Percentiles rank a stretch among this genome's conserved stretches.
Evolutionary conservation across 495 filamentous ascomycete genomes (phyloP).

Genomic region (Podospora comata): DNA sequence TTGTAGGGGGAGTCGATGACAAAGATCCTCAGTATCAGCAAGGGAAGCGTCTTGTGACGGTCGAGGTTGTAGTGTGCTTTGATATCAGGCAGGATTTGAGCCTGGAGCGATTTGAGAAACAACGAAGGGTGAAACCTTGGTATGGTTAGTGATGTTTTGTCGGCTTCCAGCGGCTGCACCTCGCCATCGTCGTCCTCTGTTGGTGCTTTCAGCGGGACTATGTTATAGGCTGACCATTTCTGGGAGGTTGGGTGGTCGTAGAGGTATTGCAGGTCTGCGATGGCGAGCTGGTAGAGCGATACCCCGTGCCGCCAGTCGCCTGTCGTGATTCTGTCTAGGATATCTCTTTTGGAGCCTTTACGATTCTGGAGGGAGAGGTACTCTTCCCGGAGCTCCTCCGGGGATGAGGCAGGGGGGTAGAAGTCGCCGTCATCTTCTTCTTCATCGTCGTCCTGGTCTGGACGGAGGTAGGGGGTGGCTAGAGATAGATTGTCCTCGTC

Average conservation of each 20-base stretch:
- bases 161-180: slow-evolving; percentile 22
- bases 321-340: slow-evolving; percentile 71
- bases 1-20: slow-evolving; percentile 71
- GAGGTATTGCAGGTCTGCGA: slow-evolving; percentile 74
- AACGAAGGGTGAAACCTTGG: slow-evolving; percentile 73
- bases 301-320: slow-evolving; percentile 81
- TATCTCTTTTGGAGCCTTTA: slow-evolving; percentile 69
- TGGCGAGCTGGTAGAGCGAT: slow-evolving; percentile 72
- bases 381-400: slow-evolving; percentile 59
- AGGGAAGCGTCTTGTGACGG: slow-evolving; percentile 57
- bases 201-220: slow-evolving; percentile 43
- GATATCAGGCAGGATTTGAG: slow-evolving; percentile 66
- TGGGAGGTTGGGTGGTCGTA: slow-evolving; percentile 68
- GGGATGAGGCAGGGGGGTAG: slow-evolving; percentile 59
- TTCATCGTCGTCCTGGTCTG: slow-evolving; percentile 38
- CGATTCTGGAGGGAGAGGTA: slow-evolving; percentile 54
- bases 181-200: slow-evolving; percentile 34
- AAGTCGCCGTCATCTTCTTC: slow-evolving; percentile 48
- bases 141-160: slow-evolving; percentile 48
- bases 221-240: slow-evolving; percentile 71
- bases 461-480: slow-evolving; percentile 53
- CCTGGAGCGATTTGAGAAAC: slow-evolving; percentile 70
- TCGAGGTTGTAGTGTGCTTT: slow-evolving; percentile 77
- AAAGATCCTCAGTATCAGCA: slow-evolving; percentile 72
- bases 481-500: slow-evolving; percentile 56